Evolutionary conservation across 2,329 filamentous ascomycete genomes (phyloP), one percentile per base, ranked within the genome.

Genomic region (Paracamarosporium sp.): DNA sequence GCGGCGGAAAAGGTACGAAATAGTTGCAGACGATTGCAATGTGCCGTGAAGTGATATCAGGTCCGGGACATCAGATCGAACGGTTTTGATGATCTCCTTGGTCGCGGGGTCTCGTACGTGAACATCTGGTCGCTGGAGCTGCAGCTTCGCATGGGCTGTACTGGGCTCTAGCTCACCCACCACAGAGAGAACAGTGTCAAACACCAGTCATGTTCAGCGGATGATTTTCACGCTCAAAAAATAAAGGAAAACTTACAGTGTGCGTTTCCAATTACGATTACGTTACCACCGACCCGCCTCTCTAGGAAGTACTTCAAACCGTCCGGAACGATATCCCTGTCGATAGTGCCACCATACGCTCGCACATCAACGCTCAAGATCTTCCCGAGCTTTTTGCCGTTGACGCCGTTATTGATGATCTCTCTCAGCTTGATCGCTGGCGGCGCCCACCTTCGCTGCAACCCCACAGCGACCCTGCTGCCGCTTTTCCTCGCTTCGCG

Each of bases 231-330:
- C n/a, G n/a, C 17, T 5, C 35, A 17, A 22, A 30, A 13, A 28
- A 38, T 4, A 13, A 31, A 24, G 27, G 46, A 33, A 22, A 27
- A 50, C 43, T 53, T 20, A 66, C 65, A 41, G 55, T 79, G 76
- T 2, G 65, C 73, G 22, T 71, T 69, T 6, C 62, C 64, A 43
- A 79, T 78, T 1, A 70, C 73, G 28, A 78, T 61, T 48, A 72
- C 57, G 28, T 79, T 78, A 6, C 71, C 77, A 0, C 77, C 77
- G 8, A 86, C 63, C 4, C 75, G 69, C 12, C 76, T 74, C 15
- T 85, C 74, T 0, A 80, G 71, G 48, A 87, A 85, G 56, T 86
- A 88, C 48, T 73, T 72, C 51, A 84, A 57, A 6, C 46, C 43
- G 1, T 41, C 25, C 2, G 64, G 61, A 15, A 63, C 27, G 2